Percentiles rank a stretch among this genome's conserved stretches.
Conservation (phyloP, 805 yeast species). For the Cyberlindnera maritima region DNA sequence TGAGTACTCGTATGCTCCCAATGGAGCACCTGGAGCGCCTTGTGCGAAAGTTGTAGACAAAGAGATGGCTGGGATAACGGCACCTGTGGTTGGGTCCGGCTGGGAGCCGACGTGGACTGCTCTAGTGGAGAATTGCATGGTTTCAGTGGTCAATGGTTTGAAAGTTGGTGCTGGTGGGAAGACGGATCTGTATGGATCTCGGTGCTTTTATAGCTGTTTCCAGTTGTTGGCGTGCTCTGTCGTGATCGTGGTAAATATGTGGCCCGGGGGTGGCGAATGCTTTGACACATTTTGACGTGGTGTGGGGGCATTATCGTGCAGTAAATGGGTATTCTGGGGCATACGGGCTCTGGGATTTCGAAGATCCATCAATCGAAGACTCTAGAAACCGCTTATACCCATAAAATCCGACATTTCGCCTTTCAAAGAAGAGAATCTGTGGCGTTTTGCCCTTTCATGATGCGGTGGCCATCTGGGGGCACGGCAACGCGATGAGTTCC, state of each 20-base stretch:
- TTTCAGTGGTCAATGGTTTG: not conserved
- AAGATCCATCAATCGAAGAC: not conserved
- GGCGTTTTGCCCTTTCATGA: not conserved
- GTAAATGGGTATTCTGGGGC: not conserved
- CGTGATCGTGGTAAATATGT: not conserved
- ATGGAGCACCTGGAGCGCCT: conserved; percentile 69
- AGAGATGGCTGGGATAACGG: conserved; percentile 82
- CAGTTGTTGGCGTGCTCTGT: conserved; percentile 1
- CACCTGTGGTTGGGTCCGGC: conserved; percentile 73
- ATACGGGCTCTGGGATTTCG: not conserved
- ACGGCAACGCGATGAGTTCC: conserved; percentile 2
- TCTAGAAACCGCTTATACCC: not conserved
- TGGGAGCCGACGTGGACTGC: conserved; percentile 84
- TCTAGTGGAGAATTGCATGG: conserved; percentile 57
- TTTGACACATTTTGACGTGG: not conserved
- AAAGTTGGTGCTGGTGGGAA: not conserved
- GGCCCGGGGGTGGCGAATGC: not conserved
- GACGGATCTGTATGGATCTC: too few species aligned
- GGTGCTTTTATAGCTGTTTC: not conserved
- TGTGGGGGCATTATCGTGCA: not conserved
- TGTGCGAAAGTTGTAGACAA: conserved; percentile 85
- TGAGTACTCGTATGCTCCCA: conserved; percentile 80
- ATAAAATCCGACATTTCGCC: not conserved
- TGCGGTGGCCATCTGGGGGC: not conserved
- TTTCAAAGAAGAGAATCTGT: not conserved